Base-by-base conservation (phyloP, 2,329 filamentous ascomycete genomes). In the Fusarium fracticaudum region DNA sequence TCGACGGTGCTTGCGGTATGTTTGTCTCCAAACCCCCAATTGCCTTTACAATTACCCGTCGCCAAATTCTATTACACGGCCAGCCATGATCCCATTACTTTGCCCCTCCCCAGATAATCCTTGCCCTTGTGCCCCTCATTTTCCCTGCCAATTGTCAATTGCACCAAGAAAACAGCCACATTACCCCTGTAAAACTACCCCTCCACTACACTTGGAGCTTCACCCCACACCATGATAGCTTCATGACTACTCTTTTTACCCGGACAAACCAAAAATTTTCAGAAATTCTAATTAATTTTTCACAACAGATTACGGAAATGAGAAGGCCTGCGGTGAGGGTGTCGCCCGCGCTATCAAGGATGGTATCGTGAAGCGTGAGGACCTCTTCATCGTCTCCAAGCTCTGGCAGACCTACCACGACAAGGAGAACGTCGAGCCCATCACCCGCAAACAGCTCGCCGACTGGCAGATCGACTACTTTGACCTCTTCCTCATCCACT, bases 391-490 rank as follows among this genome's bases (percentile, higher is more conserved):
- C 81, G 93, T 95, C 74, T 94, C 92, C 84, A 98, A 97, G 88
- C 92, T 98, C 67, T 97, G 95, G 94, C 95, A 96, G 86, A 92
- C 91, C 76, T 97, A 95, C 90, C 94, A 97, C 87, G 92, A 96
- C 79, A 88, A 87, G 77, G 91, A 96, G 77, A 88, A 89, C 77
- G 93, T 96, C 72, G 90, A 92, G 84, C 91, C 91, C 67, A 94
- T 96, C 80, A 89, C 87, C 83, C 90, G 90, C 83, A 92, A 91
- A 80, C 93, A 95, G 85, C 91, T 95, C 71, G 89, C 90, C 76
- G 93, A 96, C 87, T 96, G 93, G 91, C 91, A 92, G 72, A 82
- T 97, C 70, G 94, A 95, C 79, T 97, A 97, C 87, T 95, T 97
- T 83, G 94, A 97, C 83, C 90, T 97, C 75, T 97, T 92, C 89